Base-by-base conservation (phyloP, 2,329 filamentous ascomycete species). In the Rosellinia necatrix region DNA sequence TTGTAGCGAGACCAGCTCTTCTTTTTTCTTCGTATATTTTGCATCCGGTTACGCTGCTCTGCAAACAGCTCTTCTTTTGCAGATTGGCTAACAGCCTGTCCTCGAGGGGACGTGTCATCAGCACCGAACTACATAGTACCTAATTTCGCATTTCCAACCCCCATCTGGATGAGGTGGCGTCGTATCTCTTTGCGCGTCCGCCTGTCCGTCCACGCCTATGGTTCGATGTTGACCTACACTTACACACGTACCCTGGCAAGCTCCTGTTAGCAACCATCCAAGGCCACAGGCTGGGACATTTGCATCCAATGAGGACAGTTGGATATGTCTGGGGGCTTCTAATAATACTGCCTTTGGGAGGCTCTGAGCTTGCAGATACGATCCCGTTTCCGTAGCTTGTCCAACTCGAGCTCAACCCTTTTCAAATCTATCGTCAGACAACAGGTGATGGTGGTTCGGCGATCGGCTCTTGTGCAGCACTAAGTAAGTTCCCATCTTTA, bases 301-400 rank as follows among this genome's bases (percentile, higher is more conserved):
- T 4, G 30, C 7, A 30, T 29, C 47, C 6, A 49, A 43, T 49
- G 13, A 34, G 49, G n/a, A n/a, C n/a, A n/a, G n/a, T n/a, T n/a
- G n/a, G n/a, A n/a, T n/a, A n/a, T 48, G 48, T 29, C 29, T 38
- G 52, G 24, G 27, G 6, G 13, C 54, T 53, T 44, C 54, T 49
- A 44, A 53, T 57, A 32, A 43, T 53, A 49, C 37, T 42, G 15
- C 10, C 44, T 48, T 48, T 32, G 17, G 50, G 12, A 53, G 37
- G n/a, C n/a, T 30, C 21, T 32, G 29, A 38, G 52, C 46, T 46
- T 60, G 58, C 58, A 58, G 55, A 61, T 61, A 61, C 55, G 51
- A 61, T 49, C 24, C 46, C 54, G 50, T 47, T 55, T 37, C 59
- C 56, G 56, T 61, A 56, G 53, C 59, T 61, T 59, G 56, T 61